phyloP scores from a whole-genome alignment of 2,329 filamentous ascomycete genomes.

The Didymella pomorum region DNA sequence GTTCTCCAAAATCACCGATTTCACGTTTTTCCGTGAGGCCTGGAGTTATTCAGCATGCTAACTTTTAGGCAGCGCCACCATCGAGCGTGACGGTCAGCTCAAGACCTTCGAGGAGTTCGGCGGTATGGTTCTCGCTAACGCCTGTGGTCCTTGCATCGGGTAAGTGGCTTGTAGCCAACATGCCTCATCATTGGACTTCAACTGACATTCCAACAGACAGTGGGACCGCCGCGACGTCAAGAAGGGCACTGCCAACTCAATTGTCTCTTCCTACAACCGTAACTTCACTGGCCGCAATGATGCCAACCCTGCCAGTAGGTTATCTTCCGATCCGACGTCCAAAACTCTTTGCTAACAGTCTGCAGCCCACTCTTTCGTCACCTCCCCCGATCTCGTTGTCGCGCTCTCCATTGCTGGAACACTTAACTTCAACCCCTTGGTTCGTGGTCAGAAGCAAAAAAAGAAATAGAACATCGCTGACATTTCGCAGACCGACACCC shows the following conservation, averaged over 20 bases:
- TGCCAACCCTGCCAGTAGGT: slow-evolving; percentile 78
- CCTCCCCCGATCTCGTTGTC: slow-evolving; percentile 88
- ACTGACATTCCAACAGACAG: slow-evolving; percentile 58
- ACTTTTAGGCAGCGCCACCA: slow-evolving; percentile 67
- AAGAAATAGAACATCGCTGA: no score
- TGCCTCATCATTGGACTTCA: slow-evolving; percentile 7
- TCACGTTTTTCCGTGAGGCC: no score
- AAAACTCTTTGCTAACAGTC: no score
- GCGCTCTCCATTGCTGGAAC: slow-evolving; percentile 84
- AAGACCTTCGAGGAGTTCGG: slow-evolving; percentile 96
- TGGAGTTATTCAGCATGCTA: no score
- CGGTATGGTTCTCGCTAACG: slow-evolving; percentile 92
- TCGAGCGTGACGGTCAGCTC: slow-evolving; percentile 85
- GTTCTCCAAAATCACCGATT: no score
- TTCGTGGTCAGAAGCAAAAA: no score
- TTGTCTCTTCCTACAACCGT: slow-evolving; percentile 99
- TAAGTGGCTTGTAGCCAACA: not conserved
- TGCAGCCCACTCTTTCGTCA: slow-evolving; percentile 92
- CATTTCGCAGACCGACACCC: slow-evolving; percentile 63
- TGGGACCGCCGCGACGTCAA: slow-evolving; percentile 94
- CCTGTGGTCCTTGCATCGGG: slow-evolving; percentile 71
- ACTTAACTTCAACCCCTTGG: slow-evolving; percentile 86
- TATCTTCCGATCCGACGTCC: no score
- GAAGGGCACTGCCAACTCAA: slow-evolving; percentile 96
- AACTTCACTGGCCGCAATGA: slow-evolving; percentile 99